Evolutionary conservation across 73 alveolate species (phyloP), one percentile per base, ranked within the genome.

Genomic region (Diophrys appendiculata): DNA sequence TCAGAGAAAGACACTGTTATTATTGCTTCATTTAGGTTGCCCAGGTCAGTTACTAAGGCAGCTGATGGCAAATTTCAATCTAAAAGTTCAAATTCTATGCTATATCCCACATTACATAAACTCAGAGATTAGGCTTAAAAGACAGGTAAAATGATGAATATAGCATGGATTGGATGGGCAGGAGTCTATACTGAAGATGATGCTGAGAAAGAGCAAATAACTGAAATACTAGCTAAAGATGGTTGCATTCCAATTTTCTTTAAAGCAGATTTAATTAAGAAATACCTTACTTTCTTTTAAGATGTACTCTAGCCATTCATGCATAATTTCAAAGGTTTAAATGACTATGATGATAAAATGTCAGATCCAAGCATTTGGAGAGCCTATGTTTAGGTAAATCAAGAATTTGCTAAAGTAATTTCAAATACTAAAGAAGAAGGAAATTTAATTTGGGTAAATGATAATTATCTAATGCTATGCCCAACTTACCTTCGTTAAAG

Each of bases 91-190:
- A 67, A 67, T 11, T 70, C 78, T 29, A 13, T 70, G 29, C 78
- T 70, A 13, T 70, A 24, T 33, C 18, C 78, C 22, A 64, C 31
- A 70, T 33, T 70, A 34, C 34, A 70, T 33, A 3, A 70, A 26
- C n/a, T 70, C 0, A 30, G 55, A 1, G 32, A 70, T 1, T 23
- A 34, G 8, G 34, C 18, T 35, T 70, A 11, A 25, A 11, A 33
- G 34, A 70, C 31, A 31, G 78, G 68, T 29, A 34, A n/a, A n/a
- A n/a, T n/a, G n/a, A n/a, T n/a, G n/a, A n/a, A n/a, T n/a, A n/a
- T n/a, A n/a, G n/a, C n/a, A 18, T 86, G 93, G 89, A 76, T 86
- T 1, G 93, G 93, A 14, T 67, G 81, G 86, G 87, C 89, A 3
- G 86, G 78, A 0, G 55, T 70, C 29, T 1, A 64, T 13, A 82